phyloP scores from a whole-genome alignment of 2,329 filamentous ascomycete species.

The Cladosporium austrohemisphaericum region DNA sequence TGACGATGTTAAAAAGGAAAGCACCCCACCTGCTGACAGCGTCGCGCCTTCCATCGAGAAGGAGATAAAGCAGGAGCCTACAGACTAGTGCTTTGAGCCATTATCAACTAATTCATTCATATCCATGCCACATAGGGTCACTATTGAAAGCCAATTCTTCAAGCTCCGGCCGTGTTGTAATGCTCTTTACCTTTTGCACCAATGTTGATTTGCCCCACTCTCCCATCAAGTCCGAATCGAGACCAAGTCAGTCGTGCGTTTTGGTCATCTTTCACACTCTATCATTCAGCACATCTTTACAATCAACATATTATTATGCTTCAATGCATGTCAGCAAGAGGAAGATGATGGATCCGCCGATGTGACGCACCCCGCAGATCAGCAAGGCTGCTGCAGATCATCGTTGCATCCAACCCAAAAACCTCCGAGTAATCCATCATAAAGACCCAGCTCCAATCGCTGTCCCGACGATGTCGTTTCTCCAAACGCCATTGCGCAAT shows the following conservation, averaged over 20 bases:
- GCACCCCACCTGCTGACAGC: conserved; percentile 13
- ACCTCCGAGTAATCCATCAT: not conserved
- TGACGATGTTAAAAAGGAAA: conserved; percentile 14
- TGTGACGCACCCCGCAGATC: conserved; percentile 13
- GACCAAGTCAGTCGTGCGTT: too few relatives aligned
- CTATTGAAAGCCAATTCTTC: too few relatives aligned
- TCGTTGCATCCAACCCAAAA: conserved; percentile 1
- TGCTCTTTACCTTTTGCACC: too few relatives aligned
- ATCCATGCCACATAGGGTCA: too few relatives aligned
- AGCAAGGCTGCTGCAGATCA: conserved; percentile 7
- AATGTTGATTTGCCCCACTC: too few relatives aligned
- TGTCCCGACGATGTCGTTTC: conserved; percentile 1
- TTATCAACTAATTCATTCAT: too few relatives aligned
- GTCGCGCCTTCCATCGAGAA: conserved; percentile 1
- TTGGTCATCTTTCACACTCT: too few relatives aligned
- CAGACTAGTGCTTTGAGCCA: conserved; percentile 16
- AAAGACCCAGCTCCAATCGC: not conserved
- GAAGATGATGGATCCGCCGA: not conserved
- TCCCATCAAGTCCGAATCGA: too few relatives aligned
- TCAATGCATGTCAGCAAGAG: too few relatives aligned
- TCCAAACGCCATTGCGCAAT: not conserved
- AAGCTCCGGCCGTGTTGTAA: too few relatives aligned
- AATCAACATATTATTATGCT: too few relatives aligned
- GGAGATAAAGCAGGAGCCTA: conserved; percentile 25
- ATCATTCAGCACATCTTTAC: too few relatives aligned